Conservation (phyloP, 2,329 filamentous ascomycete genomes). For the Whalleya microplaca region DNA sequence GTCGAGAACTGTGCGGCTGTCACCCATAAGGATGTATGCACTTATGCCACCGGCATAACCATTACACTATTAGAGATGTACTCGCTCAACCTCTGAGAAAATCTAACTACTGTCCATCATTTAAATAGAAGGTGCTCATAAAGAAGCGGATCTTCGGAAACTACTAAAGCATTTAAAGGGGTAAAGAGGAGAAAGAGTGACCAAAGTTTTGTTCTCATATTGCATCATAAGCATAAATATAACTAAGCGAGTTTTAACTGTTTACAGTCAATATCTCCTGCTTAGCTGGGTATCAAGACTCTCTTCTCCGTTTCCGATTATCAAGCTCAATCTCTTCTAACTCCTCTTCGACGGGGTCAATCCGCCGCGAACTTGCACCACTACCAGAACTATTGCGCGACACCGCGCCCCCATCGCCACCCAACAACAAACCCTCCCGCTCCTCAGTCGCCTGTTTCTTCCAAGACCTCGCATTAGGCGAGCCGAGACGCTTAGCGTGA, state of each 20-base stretch:
- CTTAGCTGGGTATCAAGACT: slow-evolving; percentile 17
- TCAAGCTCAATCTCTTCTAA: slow-evolving; percentile 31
- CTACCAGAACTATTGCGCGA: slow-evolving; percentile 19
- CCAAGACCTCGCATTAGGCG: neutral
- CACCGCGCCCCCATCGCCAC: neutral
- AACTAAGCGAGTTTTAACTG: neutral
- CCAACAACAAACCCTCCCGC: slow-evolving; percentile 13
- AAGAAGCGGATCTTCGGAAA: too few relatives aligned
- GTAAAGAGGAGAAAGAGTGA: neutral
- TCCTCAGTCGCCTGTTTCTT: slow-evolving; percentile 5
- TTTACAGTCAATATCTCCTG: neutral
- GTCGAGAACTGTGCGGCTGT: too few relatives aligned
- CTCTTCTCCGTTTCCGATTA: slow-evolving; percentile 16
- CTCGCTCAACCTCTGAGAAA: too few relatives aligned
- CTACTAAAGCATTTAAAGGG: neutral
- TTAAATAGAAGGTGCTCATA: too few relatives aligned
- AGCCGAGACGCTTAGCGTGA: neutral
- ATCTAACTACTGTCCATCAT: too few relatives aligned
- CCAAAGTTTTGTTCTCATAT: neutral
- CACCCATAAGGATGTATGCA: too few relatives aligned
- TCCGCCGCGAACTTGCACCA: slow-evolving; percentile 9
- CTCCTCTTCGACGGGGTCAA: slow-evolving; percentile 23
- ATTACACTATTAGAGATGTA: too few relatives aligned
- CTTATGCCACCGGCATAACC: too few relatives aligned
- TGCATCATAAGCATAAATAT: neutral